Base-by-base conservation (phyloP, 345 rosid genomes). In the Eucalyptus coolabah region DNA sequence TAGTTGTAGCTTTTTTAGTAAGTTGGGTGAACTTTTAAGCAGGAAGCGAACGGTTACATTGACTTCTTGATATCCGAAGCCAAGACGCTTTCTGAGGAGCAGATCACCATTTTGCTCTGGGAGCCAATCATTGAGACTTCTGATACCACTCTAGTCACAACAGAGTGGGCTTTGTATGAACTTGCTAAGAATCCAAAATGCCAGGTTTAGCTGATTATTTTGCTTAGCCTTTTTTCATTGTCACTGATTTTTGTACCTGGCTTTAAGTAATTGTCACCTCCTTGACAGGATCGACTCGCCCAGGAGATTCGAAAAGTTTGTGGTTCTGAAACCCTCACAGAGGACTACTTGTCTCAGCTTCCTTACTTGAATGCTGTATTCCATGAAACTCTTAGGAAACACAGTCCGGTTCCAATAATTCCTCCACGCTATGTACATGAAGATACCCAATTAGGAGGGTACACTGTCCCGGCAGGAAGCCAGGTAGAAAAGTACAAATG, bases 101-200 rank as follows among this genome's bases (percentile, higher is more conserved):
- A 98, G 89, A 92, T 95, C 34, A 88, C 94, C n/a, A 93, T 92
- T 92, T 90, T 98, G 91, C 59, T 96, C 32, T 96, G 99, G 98
- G 99, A 98, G 90, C 81, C 94, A 9, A 95, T 98, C 24, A 95
- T 97, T 4, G 98, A 97, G 92, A 90, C 95, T 53, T 72, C 98
- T 10, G 99, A 97, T 88, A 96, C 99, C n/a, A 95, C 97, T 88
- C 63, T 96, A 90, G 97, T 97, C 45, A 89, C 97, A 87, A 91
- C 98, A 42, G 99, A 98, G 92, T 98, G 99, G 99, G 99, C 98
- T 4, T 91, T 97, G 17, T 96, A 95, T 87, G 97, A 98, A 89
- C 98, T 98, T 14, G 98, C 98, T 10, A 97, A 94, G 88, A 92
- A 92, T 91, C 93, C 93, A 40, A 89, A 8, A 42, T 91, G 91